phyloP scores from a whole-genome alignment of 345 rosid species.

The Euphorbia peplus region DNA sequence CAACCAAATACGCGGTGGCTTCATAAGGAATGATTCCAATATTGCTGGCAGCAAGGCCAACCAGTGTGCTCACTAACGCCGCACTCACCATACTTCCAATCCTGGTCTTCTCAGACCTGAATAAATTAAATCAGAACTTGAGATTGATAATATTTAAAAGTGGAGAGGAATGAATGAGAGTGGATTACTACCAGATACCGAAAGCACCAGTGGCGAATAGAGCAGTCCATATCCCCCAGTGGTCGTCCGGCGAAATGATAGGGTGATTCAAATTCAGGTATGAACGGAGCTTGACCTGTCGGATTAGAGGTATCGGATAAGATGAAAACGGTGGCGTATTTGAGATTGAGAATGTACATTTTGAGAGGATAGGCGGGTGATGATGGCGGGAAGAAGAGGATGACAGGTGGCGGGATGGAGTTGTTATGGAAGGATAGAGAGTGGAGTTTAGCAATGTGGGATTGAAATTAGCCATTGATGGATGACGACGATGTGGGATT shows the following conservation, averaged over 20 bases:
- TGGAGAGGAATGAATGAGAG: too few species aligned
- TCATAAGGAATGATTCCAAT: constrained; percentile 59
- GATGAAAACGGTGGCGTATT: not conserved
- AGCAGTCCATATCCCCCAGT: constrained; percentile 75
- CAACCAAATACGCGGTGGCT: constrained; percentile 57
- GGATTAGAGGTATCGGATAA: not conserved
- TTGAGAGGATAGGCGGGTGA: not conserved
- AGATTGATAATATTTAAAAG: too few species aligned
- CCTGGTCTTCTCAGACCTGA: constrained; percentile 80
- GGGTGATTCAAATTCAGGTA: constrained; percentile 41
- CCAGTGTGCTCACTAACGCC: constrained; percentile 71
- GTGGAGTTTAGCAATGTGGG: not conserved
- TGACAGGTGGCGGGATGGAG: not conserved
- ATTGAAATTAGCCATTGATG: constrained; percentile 1
- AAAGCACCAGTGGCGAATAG: constrained; percentile 83
- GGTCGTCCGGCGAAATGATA: constrained; percentile 63
- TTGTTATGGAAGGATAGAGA: not conserved
- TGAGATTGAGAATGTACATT: too few species aligned
- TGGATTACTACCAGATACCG: constrained; percentile 71
- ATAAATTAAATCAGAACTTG: not conserved
- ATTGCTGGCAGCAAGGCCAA: constrained; percentile 78
- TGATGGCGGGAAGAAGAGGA: not conserved
- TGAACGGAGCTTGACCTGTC: constrained; percentile 25
- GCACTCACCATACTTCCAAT: constrained; percentile 75
- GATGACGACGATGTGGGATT: not conserved